Base-by-base conservation (phyloP, 257 asterid genomes). In the Fraxinus excelsior region DNA sequence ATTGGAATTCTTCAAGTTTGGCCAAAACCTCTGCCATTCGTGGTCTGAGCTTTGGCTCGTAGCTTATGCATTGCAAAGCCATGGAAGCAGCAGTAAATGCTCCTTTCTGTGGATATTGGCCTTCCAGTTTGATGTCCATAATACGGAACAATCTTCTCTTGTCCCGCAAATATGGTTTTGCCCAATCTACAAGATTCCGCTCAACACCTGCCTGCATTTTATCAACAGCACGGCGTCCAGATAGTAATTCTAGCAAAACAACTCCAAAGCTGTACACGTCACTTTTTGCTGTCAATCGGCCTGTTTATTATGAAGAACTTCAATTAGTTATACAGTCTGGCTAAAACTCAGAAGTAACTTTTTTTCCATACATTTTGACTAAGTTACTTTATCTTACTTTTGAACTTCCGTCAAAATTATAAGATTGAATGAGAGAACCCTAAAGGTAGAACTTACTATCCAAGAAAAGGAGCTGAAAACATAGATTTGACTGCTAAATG, bases 181-280 rank as follows among this genome's bases (percentile, higher is more conserved):
- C 96, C 96, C 96, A 90, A 6, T 90, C 96, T 3, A 90, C 96
- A 11, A 90, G 87, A 82, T 81, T 82, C 23, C 86, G 90, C 74
- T 90, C 96, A 4, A 79, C n/a, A 7, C 92, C 91, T 2, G 80
- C 78, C 75, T 76, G 86, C 13, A 76, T 71, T 78, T 85, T 84
- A 58, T 90, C 96, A 1, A 87, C 84, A 26, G 96, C 92, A 78
- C 88, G 84, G 2, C 96, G 92, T 0, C 94, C 96, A 4, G 96
- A 87, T 7, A 90, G 77, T 75, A 89, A 56, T 74, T 90, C 96
- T 0, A 90, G 92, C 74, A 88, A 10, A 53, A 90, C 96, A 37
- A 90, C 96, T 13, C 96, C 96, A n/a, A 88, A 90, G 78, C 96
- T 90, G 84, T 88, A 90, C 2, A 26, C 92, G 67, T 89, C 93